Evolutionary conservation across 345 rosid genomes (phyloP), one percentile per base, ranked within the genome.

Genomic region (Linum usitatissimum): DNA sequence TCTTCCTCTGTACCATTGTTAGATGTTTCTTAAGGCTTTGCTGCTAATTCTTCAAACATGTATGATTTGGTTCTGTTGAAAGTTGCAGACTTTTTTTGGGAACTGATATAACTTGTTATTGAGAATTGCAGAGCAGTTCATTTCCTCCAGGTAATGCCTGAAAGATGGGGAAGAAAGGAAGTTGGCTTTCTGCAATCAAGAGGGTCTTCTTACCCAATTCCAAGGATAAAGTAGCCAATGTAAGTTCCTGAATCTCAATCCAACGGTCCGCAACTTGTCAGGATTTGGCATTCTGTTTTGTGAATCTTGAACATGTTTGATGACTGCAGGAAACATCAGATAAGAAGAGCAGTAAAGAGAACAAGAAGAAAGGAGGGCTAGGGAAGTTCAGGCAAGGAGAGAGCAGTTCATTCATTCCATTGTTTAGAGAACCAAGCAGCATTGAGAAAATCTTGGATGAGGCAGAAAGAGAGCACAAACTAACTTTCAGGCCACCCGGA

Each of bases 171-270:
- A 93, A 87, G 90, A 84, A 78, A 77, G 90, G 96, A 62, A 83
- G 86, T 63, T 93, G 99, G 99, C 83, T 90, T 83, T 79, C 96
- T 54, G 92, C 97, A 64, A 86, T 93, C 71, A 93, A 93, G 77
- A 87, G 82, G 71, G 87, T 80, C 68, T 93, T 93, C 68, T 66
- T 77, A 30, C 75, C 86, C 60, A 77, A 80, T 68, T 77, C 96
- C 64, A 85, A 86, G 77, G 90, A 87, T 73, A 90, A 87, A 71
- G 74, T 81, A 53, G 76, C 61, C 71, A 78, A 77, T 73, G 96
- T 93, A 78, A 87, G 88, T 55, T 23, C 28, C 30, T 28, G 15
- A 20, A 20, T 9, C 38, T 18, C 6, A 10, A 45, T 45, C 15
- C 13, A 40, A 10, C 51, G 14, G 15, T 3, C 15, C 1, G 51